phyloP scores from a whole-genome alignment of 2,329 filamentous ascomycete species.

The Catunica adiposa region DNA sequence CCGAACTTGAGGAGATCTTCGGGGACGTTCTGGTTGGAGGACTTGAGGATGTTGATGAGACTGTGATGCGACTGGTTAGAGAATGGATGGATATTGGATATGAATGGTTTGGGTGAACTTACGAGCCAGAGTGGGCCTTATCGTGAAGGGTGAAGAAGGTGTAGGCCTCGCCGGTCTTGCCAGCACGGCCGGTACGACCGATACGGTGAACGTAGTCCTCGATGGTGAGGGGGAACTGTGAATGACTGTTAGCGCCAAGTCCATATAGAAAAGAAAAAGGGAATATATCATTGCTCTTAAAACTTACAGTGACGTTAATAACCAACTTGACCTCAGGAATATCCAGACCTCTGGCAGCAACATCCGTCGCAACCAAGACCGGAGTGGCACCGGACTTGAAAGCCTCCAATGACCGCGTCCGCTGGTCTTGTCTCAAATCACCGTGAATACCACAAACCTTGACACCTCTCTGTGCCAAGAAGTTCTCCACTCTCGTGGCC shows the following conservation, averaged over 20 bases:
- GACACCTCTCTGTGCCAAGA: slow-evolving; percentile 63
- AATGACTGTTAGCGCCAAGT: neutral
- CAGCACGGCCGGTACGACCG: slow-evolving; percentile 83
- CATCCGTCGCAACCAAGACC: slow-evolving; percentile 85
- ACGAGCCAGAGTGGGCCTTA: slow-evolving; percentile 79
- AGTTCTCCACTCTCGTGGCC: slow-evolving; percentile 71
- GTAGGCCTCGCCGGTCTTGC: slow-evolving; percentile 73
- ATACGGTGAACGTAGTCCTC: slow-evolving; percentile 98
- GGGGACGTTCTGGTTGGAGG: slow-evolving; percentile 79
- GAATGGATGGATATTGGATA: slow-evolving; percentile 8
- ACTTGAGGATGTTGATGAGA: slow-evolving; percentile 85
- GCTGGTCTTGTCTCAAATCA: slow-evolving; percentile 75
- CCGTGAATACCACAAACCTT: slow-evolving; percentile 85
- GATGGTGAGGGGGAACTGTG: slow-evolving; percentile 75
- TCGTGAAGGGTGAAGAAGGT: slow-evolving; percentile 93
- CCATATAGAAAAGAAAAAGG: neutral
- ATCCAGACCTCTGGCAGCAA: slow-evolving; percentile 83
- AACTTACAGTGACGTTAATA: slow-evolving; percentile 64
- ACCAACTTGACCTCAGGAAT: slow-evolving; percentile 92
- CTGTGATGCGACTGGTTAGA: slow-evolving; percentile 25
- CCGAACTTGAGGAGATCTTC: slow-evolving; percentile 89
- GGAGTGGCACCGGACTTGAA: slow-evolving; percentile 78
- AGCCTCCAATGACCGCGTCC: slow-evolving; percentile 69
- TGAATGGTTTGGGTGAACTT: slow-evolving; percentile 27
- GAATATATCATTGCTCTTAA: neutral